phyloP scores from a whole-genome alignment of 352 stramenopile genomes.

The Globisporangium iwayamae region DNA sequence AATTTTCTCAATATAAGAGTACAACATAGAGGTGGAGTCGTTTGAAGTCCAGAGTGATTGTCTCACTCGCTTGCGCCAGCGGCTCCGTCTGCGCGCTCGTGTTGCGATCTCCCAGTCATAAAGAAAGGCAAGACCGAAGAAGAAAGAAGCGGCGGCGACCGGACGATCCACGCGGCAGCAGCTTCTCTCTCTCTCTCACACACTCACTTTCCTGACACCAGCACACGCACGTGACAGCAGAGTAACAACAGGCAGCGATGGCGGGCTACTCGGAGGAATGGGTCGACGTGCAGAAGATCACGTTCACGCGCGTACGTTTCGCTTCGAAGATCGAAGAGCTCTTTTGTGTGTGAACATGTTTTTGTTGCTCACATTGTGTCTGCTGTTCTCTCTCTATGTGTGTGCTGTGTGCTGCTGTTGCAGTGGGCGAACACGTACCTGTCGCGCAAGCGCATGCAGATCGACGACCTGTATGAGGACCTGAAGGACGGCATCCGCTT shows the following conservation, averaged over 20 bases:
- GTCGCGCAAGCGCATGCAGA: conserved; percentile 83
- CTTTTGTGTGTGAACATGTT: background rate
- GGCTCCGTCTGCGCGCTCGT: background rate
- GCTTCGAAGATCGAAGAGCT: background rate
- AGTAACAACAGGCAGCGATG: conserved; percentile 28
- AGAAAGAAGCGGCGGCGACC: conserved; percentile 6
- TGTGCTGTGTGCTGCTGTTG: background rate
- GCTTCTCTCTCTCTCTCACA: too few species aligned
- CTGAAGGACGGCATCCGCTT: conserved; percentile 84
- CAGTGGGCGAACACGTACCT: conserved; percentile 91
- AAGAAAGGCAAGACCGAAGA: background rate
- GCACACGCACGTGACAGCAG: background rate
- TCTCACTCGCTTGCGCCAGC: background rate
- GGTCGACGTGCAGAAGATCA: conserved; percentile 91
- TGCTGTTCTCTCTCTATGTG: background rate
- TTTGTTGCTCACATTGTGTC: conserved; percentile 3
- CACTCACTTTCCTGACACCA: too few species aligned
- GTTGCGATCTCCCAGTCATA: conserved; percentile 6
- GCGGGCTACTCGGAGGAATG: conserved; percentile 75
- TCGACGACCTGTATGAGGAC: conserved; percentile 89
- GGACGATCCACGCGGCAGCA: conserved; percentile 1
- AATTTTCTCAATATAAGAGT: background rate
- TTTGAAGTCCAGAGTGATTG: conserved; percentile 11
- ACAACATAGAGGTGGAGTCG: background rate
- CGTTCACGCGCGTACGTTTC: conserved; percentile 82